phyloP scores from a whole-genome alignment of 257 asterid species.

The Prunella vulgaris region DNA sequence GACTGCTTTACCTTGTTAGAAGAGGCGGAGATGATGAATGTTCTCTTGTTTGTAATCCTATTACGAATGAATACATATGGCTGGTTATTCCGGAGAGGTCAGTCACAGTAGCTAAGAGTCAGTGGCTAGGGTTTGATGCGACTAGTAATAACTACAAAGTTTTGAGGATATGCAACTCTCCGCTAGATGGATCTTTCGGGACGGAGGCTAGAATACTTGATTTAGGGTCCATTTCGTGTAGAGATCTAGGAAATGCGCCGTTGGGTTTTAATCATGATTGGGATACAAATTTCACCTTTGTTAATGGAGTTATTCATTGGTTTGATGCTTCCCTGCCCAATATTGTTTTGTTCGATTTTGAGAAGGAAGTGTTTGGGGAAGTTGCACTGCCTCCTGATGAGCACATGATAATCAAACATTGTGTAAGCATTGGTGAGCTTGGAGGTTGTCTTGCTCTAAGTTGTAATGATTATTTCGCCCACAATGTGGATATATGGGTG shows the following conservation, averaged over 20 bases:
- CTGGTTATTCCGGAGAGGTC: background rate
- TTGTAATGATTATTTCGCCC: background rate
- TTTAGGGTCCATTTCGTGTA: background rate
- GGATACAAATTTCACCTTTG: constrained; percentile 15
- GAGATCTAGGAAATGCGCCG: background rate
- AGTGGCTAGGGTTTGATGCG: constrained; percentile 20
- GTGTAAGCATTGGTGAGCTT: constrained; percentile 25
- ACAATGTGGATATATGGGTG: constrained; percentile 23
- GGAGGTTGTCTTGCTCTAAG: constrained; percentile 19
- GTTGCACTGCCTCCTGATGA: too few relatives aligned
- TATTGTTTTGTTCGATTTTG: constrained; percentile 16
- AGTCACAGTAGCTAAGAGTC: background rate
- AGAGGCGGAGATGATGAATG: background rate
- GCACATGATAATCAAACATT: too few relatives aligned
- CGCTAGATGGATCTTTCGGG: background rate
- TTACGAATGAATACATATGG: constrained; percentile 18
- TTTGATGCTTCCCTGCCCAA: background rate
- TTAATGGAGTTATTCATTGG: constrained; percentile 25
- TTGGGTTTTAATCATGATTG: background rate
- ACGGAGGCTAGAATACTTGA: background rate
- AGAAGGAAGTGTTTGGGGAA: too few relatives aligned
- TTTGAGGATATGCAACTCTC: constrained; percentile 16
- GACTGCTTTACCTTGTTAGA: constrained; percentile 16
- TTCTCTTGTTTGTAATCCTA: constrained; percentile 27
- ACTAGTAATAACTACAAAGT: constrained; percentile 23